These are phyloP conservation scores for Acephala macrosclerotiorum DNA, from an alignment of 2,329 filamentous ascomycete species.

Conservation along the genomic window DNA sequence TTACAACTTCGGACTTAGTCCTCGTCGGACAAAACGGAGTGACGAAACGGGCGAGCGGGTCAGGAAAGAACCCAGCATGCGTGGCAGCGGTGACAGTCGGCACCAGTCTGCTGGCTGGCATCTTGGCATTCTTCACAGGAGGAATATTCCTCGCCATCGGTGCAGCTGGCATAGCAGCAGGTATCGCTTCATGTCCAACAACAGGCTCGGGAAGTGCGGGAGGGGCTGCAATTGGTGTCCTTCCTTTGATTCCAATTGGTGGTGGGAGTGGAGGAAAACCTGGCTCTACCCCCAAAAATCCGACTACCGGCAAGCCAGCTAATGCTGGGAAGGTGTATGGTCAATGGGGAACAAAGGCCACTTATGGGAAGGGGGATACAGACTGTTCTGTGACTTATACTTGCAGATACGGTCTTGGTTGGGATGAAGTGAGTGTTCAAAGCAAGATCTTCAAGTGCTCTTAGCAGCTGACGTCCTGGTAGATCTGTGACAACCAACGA, in stretches of 20 bases:
- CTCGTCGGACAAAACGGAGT: conserved; percentile 11
- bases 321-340: not conserved
- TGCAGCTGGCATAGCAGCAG: not conserved
- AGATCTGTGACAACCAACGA: conserved; percentile 34
- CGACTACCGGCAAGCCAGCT: not conserved
- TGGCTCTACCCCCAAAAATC: not conserved
- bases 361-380: not conserved
- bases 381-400: conserved; percentile 34
- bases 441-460: not conserved
- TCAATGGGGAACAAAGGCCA: conserved; percentile 2
- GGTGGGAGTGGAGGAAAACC: not conserved
- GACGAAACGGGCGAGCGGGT: not conserved
- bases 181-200: conserved; percentile 1
- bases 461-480: not conserved
- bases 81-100: not conserved
- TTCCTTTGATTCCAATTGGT: not conserved
- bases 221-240: not conserved
- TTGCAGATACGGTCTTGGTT: conserved; percentile 27
- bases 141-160: not conserved
- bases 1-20: conserved; percentile 26
- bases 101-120: not conserved
- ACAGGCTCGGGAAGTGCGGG: not conserved
- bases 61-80: not conserved
- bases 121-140: not conserved
- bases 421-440: conserved; percentile 20